Base-by-base conservation (phyloP, 2,329 filamentous ascomycete genomes). In the Albifimbria verrucaria region DNA sequence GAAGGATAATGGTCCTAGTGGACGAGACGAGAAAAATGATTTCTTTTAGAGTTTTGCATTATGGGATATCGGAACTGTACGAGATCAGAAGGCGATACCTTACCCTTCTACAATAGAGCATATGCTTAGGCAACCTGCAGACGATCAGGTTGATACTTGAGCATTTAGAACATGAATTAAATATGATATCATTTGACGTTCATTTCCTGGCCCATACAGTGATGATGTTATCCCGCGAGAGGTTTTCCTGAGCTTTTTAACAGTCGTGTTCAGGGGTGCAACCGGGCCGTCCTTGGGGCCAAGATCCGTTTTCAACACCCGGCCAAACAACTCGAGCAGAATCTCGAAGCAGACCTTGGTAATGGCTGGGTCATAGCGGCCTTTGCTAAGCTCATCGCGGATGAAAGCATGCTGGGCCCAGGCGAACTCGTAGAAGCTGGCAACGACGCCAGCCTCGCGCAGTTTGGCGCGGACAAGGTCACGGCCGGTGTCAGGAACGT, bases 361-460 rank as follows among this genome's bases (percentile, higher is more conserved):
- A 53, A 97, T 80, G 20, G 89, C 90, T 1, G 92, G 90, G 68
- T 97, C 92, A 65, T 96, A 97, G 23, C 92, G 81, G n/a, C 92
- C 92, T 74, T 96, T 96, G 70, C 88, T 92, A 54, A 94, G 77
- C 75, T 97, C 92, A 65, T 97, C 92, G 18, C 92, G 81, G 68
- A 97, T 95, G 67, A 97, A 97, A 5, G 92, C 92, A 75, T 96
- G 92, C 71, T 96, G 92, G 3, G 92, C 92, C 85, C 90, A 93
- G n/a, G 90, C 89, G 59, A 89, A 85, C 74, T 97, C 92, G 72
- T 94, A 91, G 68, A 90, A 96, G 65, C 84, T 88, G 64, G 93
- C 92, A 10, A 81, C 77, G 5, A 87, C 81, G 10, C 87, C 88
- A 6, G 86, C 83, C 21, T 90, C 90, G 62, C 92, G 85, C 62